phyloP scores from a whole-genome alignment of 2,329 filamentous ascomycete genomes.

The Geosmithia putterillii region DNA sequence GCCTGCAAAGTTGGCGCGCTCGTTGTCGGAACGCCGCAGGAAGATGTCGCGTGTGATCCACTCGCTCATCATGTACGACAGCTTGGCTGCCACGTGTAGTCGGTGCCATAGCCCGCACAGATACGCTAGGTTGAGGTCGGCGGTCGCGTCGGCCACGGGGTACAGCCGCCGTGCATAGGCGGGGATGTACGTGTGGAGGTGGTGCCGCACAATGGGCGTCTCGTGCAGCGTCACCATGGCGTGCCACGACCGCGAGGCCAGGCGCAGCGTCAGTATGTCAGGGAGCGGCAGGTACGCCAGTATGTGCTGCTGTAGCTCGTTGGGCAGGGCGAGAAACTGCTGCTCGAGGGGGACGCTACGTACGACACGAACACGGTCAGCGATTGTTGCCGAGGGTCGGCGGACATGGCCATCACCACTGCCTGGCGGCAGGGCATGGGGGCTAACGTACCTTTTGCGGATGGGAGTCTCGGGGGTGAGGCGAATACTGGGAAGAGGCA shows the following conservation, averaged over 20 bases:
- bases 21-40: conserved; percentile 40
- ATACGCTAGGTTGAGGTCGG: conserved; percentile 43
- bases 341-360: conserved; percentile 36
- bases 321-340: conserved; percentile 45
- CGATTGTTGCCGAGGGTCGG: not conserved
- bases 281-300: conserved; percentile 47
- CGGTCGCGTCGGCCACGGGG: conserved; percentile 30
- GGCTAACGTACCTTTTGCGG: conserved; percentile 19
- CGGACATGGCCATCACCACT: too few species aligned
- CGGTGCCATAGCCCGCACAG: conserved; percentile 55
- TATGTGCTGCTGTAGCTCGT: conserved; percentile 51
- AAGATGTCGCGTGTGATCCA: conserved; percentile 57
- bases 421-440: not conserved
- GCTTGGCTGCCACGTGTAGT: conserved; percentile 50
- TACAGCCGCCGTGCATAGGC: conserved; percentile 49
- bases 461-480: conserved; percentile 12
- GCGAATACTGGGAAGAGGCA: conserved; percentile 3
- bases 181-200: conserved; percentile 46
- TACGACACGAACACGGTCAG: not conserved
- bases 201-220: conserved; percentile 46
- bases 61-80: conserved; percentile 49
- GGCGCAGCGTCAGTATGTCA: conserved; percentile 45
- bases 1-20: conserved; percentile 44
- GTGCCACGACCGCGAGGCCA: conserved; percentile 47
- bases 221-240: conserved; percentile 48